Conservation (phyloP, 2,329 filamentous ascomycete genomes). For the Neonectria ditissima region DNA sequence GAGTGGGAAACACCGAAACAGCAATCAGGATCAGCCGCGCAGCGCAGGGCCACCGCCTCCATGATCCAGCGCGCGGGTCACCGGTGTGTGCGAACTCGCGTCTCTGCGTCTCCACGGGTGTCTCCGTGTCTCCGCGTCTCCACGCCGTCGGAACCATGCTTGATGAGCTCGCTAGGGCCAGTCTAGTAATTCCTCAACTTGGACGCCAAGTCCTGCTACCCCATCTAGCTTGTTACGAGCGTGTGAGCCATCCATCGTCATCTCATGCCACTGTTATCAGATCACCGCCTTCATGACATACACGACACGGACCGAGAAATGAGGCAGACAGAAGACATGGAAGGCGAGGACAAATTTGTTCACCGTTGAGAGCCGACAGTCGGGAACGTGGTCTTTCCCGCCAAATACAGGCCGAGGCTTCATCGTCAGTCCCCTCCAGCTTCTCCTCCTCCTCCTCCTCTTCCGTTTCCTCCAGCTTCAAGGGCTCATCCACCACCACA, state of each 20-base stretch:
- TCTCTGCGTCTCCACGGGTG: background rate
- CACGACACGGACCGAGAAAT: background rate
- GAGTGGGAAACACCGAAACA: background rate
- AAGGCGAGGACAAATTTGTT: background rate
- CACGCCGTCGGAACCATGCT: background rate
- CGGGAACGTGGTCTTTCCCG: slow-evolving; percentile 16
- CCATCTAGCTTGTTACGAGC: background rate
- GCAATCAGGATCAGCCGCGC: background rate
- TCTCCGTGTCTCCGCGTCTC: background rate
- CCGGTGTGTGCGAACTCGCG: background rate
- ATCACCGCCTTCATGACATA: background rate
- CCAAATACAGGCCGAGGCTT: slow-evolving; percentile 3
- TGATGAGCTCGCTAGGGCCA: too few species aligned
- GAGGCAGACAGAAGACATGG: slow-evolving; percentile 1
- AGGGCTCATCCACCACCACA: background rate
- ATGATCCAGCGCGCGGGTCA: background rate
- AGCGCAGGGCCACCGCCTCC: slow-evolving; percentile 10
- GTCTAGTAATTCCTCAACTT: background rate
- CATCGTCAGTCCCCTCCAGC: background rate
- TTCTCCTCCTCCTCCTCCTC: too few species aligned
- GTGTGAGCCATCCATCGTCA: background rate
- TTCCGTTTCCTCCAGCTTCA: background rate
- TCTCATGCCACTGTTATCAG: background rate
- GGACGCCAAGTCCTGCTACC: background rate
- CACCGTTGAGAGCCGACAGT: background rate